Base-by-base conservation (phyloP, 805 yeast genomes). In the Candida silvicultrix region DNA sequence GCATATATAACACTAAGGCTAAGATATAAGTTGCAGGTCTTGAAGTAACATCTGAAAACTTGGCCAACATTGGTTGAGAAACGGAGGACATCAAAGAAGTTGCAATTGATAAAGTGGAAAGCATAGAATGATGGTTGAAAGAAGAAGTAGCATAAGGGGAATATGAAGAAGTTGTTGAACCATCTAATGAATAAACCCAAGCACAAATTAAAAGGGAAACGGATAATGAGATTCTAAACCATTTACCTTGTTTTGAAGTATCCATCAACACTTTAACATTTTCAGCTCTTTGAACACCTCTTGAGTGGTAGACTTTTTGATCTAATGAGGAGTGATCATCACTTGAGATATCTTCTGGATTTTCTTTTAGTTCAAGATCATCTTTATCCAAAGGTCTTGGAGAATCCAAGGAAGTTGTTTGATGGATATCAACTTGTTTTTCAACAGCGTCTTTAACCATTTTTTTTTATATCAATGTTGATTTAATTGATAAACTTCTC, bases 91-190 rank as follows among this genome's bases (percentile, higher is more conserved):
- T 58, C 42, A 69, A 61, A 21, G 64, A 57, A 29, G 61, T 62
- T 2, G 69, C 68, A 39, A 69, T 70, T 16, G 61, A 55, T 10
- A 67, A 55, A 14, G 69, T 64, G 2, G 73, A 59, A 11, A 69
- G 48, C 53, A 69, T 56, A 5, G 74, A 63, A 47, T 67, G 70
- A 25, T 59, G 60, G 40, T 56, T 49, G 50, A 68, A 67, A 7
- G 60, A 46, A 9, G 70, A 63, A 15, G 73, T 64, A 11, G 73
- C 74, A 45, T 58, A 68, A 5, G 72, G 71, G 12, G 50, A 47
- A 43, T 60, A 64, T 39, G 46, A 56, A 16, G 43, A 50, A 11
- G 66, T 63, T 25, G 68, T 64, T n/a, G 63, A 47, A 23, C 55
- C 45, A 47, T 65, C 66, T 20, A 66, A 51, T 18, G 64, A 40